Evolutionary conservation across 345 rosid species (phyloP), one percentile per base, ranked within the genome.

Genomic region (Lepidium africanum): DNA sequence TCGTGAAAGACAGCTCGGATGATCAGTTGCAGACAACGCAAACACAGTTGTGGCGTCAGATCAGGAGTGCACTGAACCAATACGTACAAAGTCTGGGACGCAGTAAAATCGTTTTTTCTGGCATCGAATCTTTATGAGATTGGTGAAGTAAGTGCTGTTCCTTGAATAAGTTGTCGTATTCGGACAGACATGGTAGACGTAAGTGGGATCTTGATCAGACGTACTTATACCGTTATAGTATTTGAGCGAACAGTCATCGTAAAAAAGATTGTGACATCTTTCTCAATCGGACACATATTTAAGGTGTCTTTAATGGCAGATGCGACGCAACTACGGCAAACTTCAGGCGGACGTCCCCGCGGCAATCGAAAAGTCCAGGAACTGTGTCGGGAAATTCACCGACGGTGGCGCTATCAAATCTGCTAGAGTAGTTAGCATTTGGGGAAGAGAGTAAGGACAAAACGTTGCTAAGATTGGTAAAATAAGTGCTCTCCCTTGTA

Each of bases 41-140:
- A 7, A 25, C 86, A 84, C 1, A 51, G 62, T 0, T 3, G 0
- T 0, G 10, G 0, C 2, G 74, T 45, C 32, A 83, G 25, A 61
- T 80, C 85, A 11, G 78, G 83, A 4, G 54, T 76, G 69, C 93
- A 87, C 81, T 85, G 83, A 4, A 25, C 81, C 0, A 87, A 25
- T 1, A 21, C 48, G 63, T 70, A 87, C 43, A 87, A 5, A 1
- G 0, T 42, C 40, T 62, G 36, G 0, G 33, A 43, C 9, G 12
- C 23, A 1, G 58, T 38, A 0, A 33, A 37, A 6, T 63, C 5
- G 5, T 3, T 25, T 0, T 50, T 43, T 38, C 10, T 48, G 8
- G 55, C 54, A 0, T 63, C 79, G 21, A 81, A 87, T 32, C 50
- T 81, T 70, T 19, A 37, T 39, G 4, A 83, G 84, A 55, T 80